phyloP scores from a whole-genome alignment of 1,139 yeast species.

The Scheffersomyces titani region DNA sequence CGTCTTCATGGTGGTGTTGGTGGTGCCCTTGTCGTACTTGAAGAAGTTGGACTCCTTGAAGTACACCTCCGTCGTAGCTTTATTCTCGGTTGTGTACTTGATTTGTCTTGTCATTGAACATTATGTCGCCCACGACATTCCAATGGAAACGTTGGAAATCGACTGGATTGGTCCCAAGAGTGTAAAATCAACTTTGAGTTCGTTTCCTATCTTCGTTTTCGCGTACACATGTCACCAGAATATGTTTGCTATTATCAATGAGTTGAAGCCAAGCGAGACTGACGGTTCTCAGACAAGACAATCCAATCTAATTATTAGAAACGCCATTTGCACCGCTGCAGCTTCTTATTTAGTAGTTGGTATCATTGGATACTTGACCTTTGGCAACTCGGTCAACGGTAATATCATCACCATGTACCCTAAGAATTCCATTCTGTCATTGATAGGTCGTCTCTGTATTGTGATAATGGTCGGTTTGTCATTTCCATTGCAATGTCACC shows the following conservation, averaged over 20 bases:
- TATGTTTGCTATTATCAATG: constrained; percentile 88
- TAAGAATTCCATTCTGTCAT: constrained; percentile 53
- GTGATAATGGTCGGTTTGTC: constrained; percentile 69
- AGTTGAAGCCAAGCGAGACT: constrained; percentile 37
- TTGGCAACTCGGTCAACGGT: constrained; percentile 72
- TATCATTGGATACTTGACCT: constrained; percentile 79
- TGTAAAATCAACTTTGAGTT: constrained; percentile 34
- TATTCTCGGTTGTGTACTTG: constrained; percentile 77
- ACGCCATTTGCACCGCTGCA: constrained; percentile 61
- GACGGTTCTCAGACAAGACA: constrained; percentile 52
- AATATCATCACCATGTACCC: constrained; percentile 75
- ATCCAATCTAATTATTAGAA: constrained; percentile 54
- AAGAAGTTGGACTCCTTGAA: constrained; percentile 80
- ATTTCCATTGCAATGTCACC: constrained; percentile 76
- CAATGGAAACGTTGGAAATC: constrained; percentile 20
- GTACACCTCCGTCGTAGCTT: constrained; percentile 83
- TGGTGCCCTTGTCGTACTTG: constrained; percentile 71
- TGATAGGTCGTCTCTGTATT: constrained; percentile 70
- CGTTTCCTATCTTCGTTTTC: constrained; percentile 89
- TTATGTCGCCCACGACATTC: constrained; percentile 45
- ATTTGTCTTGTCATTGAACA: constrained; percentile 72
- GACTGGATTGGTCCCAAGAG: constrained; percentile 42
- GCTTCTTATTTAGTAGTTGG: constrained; percentile 74
- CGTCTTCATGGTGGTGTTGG: constrained; percentile 57
- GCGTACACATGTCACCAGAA: constrained; percentile 97